Percentiles rank a stretch among this genome's conserved stretches.
These are phyloP conservation scores for Asterophora lycoperdoides DNA, from an alignment of 768 basidiomycete species.

Conservation along the genomic window DNA sequence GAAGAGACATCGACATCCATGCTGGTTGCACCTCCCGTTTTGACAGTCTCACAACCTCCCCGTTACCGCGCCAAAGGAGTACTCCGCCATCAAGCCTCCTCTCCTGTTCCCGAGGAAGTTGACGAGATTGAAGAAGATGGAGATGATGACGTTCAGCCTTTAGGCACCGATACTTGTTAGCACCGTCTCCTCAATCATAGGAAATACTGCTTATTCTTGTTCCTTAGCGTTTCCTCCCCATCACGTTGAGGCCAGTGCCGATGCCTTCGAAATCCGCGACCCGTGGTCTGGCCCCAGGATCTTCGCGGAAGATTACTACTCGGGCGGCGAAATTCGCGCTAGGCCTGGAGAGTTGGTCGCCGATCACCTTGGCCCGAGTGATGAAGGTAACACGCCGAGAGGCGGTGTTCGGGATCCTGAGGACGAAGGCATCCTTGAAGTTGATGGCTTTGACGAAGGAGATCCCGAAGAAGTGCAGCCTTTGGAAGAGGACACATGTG, in stretches of 20 bases:
- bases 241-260: constrained; percentile 21
- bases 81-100: not conserved
- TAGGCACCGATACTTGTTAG: constrained; percentile 30
- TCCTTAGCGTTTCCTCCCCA: constrained; percentile 14
- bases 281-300: constrained; percentile 31
- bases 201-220: not conserved
- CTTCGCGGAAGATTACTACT: constrained; percentile 35
- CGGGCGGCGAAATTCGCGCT: constrained; percentile 23
- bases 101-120: constrained; percentile 5
- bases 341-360: not conserved
- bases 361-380: constrained; percentile 8
- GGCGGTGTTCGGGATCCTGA: not conserved
- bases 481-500: constrained; percentile 28
- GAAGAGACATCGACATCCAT: not conserved
- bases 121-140: constrained; percentile 15
- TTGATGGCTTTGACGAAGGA: constrained; percentile 9
- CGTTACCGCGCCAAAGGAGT: constrained; percentile 4
- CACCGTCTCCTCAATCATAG: not conserved
- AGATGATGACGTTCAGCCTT: constrained; percentile 28
- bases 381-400: not conserved
- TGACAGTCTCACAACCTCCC: not conserved
- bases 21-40: not conserved
- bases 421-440: constrained; percentile 4
- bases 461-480: constrained; percentile 24
- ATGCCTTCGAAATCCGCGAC: constrained; percentile 27